A percentile compares a stretch with the other conserved stretches of the same genome.
Evolutionary conservation across 768 basidiomycete species (phyloP).

Genomic region (Rhodotorula diobovata): DNA sequence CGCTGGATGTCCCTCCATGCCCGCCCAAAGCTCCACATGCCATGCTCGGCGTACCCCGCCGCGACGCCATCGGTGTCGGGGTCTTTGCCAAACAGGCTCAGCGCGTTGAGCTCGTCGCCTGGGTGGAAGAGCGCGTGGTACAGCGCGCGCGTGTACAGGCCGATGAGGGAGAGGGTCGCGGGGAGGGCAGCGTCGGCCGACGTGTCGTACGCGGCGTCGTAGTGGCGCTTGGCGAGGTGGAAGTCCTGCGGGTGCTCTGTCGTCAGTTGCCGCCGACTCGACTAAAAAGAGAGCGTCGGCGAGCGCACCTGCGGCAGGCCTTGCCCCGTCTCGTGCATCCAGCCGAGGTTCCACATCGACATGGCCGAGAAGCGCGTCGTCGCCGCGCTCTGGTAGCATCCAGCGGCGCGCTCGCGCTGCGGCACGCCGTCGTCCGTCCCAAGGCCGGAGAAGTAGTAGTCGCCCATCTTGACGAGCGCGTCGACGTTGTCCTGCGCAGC

Average conservation of each 20-base stretch:
- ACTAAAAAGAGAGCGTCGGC: background rate
- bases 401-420: conserved; percentile 77
- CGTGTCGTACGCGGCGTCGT: conserved; percentile 81
- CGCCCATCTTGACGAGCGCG: conserved; percentile 93
- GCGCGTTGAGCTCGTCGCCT: conserved; percentile 22
- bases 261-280: too few relatives aligned
- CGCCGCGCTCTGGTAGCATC: conserved; percentile 89
- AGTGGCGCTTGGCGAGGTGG: conserved; percentile 91
- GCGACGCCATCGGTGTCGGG: conserved; percentile 2
- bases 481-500: conserved; percentile 93
- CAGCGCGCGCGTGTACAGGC: conserved; percentile 73
- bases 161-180: conserved; percentile 71
- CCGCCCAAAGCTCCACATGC: conserved; percentile 18
- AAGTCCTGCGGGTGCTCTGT: conserved; percentile 72
- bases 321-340: conserved; percentile 97
- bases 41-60: background rate
- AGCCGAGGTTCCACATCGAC: conserved; percentile 97
- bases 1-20: conserved; percentile 38
- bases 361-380: conserved; percentile 87
- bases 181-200: conserved; percentile 86
- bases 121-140: conserved; percentile 47
- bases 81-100: conserved; percentile 29
- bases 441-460: conserved; percentile 89
- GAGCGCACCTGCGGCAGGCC: conserved; percentile 74
- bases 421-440: conserved; percentile 63